phyloP scores from a whole-genome alignment of 768 basidiomycete genomes.

The Boletus coccyginus region DNA sequence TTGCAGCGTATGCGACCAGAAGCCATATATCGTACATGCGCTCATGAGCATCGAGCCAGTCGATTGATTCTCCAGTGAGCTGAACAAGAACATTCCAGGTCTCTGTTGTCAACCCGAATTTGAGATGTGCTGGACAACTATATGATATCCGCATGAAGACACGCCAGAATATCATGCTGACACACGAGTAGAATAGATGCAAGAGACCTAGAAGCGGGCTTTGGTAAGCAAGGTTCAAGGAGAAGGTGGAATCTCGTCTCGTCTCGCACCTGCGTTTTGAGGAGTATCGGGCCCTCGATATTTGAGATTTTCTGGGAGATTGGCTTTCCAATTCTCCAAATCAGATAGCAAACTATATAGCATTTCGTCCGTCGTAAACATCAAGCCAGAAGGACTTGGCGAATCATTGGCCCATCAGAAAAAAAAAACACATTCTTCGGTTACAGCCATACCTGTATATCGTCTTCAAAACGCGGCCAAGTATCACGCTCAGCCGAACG shows the following conservation, averaged over 20 bases:
- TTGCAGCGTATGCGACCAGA: constrained; percentile 82
- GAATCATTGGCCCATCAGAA: constrained; percentile 1
- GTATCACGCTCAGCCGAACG: constrained; percentile 84
- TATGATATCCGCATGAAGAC: constrained; percentile 99
- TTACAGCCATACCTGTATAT: constrained; percentile 71
- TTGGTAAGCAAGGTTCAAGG: constrained; percentile 2
- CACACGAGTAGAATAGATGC: constrained; percentile 83
- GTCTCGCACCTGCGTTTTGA: constrained; percentile 59
- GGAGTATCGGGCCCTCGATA: constrained; percentile 72
- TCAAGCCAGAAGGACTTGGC: constrained; percentile 79
- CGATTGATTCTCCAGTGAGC: constrained; percentile 77
- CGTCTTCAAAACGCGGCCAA: constrained; percentile 89
- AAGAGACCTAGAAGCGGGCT: constrained; percentile 59
- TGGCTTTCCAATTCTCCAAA: constrained; percentile 73
- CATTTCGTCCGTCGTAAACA: constrained; percentile 79
- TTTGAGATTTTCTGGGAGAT: constrained; percentile 73
- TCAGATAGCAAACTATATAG: constrained; percentile 62
- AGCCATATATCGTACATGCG: constrained; percentile 83
- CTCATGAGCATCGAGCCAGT: constrained; percentile 87
- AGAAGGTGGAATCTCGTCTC: background rate
- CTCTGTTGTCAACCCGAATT: constrained; percentile 77
- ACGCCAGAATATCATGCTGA: constrained; percentile 96
- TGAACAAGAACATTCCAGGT: constrained; percentile 73
- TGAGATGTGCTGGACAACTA: constrained; percentile 84
- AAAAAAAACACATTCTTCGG: background rate